Evolutionary conservation across 345 rosid species (phyloP), one percentile per base, ranked within the genome.

Genomic region (Aquilaria yunnanensis): DNA sequence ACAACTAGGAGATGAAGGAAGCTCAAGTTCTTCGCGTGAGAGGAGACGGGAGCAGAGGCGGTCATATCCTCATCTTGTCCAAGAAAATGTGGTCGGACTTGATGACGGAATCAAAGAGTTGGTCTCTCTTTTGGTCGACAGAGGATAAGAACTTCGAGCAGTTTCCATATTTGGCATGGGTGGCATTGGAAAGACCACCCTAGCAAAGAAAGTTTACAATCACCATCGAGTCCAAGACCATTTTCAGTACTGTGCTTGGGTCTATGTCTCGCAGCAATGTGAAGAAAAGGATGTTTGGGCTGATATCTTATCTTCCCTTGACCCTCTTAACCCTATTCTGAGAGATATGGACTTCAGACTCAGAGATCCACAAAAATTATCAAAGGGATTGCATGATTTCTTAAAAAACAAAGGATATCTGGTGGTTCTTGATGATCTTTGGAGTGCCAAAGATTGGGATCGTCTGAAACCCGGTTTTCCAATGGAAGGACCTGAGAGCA

Each of bases 391-490:
- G 0, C 0, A 59, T 54, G 33, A 34, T 6, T 52, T 62, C 14
- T 73, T 72, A 51, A 13, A 45, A 58, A 7, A 41, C 56, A 63
- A 63, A 60, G 79, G 49, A n/a, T 51, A 64, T 61, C 57, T 82
- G 58, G 75, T 79, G 16, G 65, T 82, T 16, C 56, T 76, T 29
- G 85, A 82, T 13, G 82, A 79, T 56, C 56, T 82, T n/a, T 82
- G 78, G 77, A 67, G 32, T 10, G 58, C 33, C 10, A 12, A 57
- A 45, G 78, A 69, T 8, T 78, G 81, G 83, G 68, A 70, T 16
- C 6, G 1, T 30, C 56, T 80, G 11, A 58, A 59, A 14, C 67
- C 32, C 1, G 76, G 80, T 14, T 83, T 80, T 64, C 79, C 80
- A 0, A 5, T 7, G 0, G 23, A 32, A 52, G 6, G 16, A 4